These are phyloP conservation scores for Neurospora sublineolata DNA, from an alignment of 495 filamentous ascomycete species.

Conservation along the genomic window DNA sequence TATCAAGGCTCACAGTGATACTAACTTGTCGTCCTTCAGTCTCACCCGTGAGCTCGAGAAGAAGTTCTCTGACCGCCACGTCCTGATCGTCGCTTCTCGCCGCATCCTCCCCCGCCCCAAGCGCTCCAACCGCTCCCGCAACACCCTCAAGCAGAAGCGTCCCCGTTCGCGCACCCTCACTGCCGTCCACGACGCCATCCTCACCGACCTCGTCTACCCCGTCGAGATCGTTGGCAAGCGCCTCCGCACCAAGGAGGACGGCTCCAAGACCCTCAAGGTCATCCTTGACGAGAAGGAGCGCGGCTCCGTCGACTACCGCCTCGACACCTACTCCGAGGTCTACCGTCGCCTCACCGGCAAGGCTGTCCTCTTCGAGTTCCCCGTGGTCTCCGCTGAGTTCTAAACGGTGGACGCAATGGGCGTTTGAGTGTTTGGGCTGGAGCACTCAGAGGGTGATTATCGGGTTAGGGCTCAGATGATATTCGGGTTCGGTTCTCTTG, in stretches of 20 bases:
- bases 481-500: slow-evolving; percentile 21
- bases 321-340: slow-evolving; percentile 98
- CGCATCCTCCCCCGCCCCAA: slow-evolving; percentile 96
- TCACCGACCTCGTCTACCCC: slow-evolving; percentile 92
- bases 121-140: slow-evolving; percentile 87
- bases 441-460: slow-evolving; percentile 9
- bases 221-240: slow-evolving; percentile 99
- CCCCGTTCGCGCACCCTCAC: slow-evolving; percentile 94
- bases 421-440: slow-evolving; percentile 17
- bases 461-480: slow-evolving; percentile 18
- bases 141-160: slow-evolving; percentile 92
- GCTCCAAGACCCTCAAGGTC: slow-evolving; percentile 93
- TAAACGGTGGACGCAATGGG: slow-evolving; percentile 35
- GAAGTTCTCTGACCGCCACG: slow-evolving; percentile 99
- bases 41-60: slow-evolving; percentile 99
- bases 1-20: not conserved
- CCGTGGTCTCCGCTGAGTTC: slow-evolving; percentile 66
- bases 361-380: slow-evolving; percentile 93
- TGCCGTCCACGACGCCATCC: slow-evolving; percentile 93
- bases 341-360: slow-evolving; percentile 94
- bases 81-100: slow-evolving; percentile 95
- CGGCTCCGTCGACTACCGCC: slow-evolving; percentile 92
- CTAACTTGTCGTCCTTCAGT: slow-evolving; percentile 39
- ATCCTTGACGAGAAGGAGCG: slow-evolving; percentile 99
- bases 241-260: slow-evolving; percentile 89